Conservation (phyloP, 208 protist genomes). For the Leptomonas pyrrhocoris region DNA sequence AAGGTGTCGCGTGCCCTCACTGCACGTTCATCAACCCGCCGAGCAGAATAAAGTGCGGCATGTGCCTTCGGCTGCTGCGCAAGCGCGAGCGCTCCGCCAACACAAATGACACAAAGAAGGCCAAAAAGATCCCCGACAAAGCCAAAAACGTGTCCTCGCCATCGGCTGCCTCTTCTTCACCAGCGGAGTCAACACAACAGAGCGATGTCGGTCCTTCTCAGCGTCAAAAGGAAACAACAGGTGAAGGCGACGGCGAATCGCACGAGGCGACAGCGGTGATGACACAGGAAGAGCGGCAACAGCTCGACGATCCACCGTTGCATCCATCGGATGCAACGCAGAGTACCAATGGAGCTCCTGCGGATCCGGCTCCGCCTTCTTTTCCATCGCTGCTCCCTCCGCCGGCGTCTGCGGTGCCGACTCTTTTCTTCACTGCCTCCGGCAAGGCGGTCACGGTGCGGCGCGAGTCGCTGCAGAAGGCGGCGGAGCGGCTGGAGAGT, state of each 20-base stretch:
- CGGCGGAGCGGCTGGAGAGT: slow-evolving; percentile 13
- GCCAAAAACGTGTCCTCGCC: neutral
- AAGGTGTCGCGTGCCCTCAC: slow-evolving; percentile 46
- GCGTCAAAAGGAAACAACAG: neutral
- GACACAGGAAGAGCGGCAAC: neutral
- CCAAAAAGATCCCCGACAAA: neutral
- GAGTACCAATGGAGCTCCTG: neutral
- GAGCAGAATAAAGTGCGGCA: slow-evolving; percentile 46
- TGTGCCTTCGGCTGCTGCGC: slow-evolving; percentile 58
- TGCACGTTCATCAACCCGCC: slow-evolving; percentile 71
- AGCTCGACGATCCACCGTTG: neutral
- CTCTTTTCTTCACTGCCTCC: slow-evolving; percentile 42
- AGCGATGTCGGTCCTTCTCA: neutral
- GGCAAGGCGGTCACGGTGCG: slow-evolving; percentile 40
- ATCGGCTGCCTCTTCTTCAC: slow-evolving; percentile 2
- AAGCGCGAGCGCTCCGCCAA: slow-evolving; percentile 28
- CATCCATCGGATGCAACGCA: neutral
- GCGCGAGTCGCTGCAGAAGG: slow-evolving; percentile 24
- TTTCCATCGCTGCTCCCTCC: slow-evolving; percentile 2
- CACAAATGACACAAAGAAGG: neutral
- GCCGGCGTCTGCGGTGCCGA: slow-evolving; percentile 12
- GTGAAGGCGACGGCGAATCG: neutral
- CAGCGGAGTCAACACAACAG: neutral
- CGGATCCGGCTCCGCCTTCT: neutral
- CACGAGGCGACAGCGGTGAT: neutral